These are phyloP conservation scores for Mycena chlorophos DNA, from an alignment of 768 basidiomycete genomes.

Conservation along the genomic window DNA sequence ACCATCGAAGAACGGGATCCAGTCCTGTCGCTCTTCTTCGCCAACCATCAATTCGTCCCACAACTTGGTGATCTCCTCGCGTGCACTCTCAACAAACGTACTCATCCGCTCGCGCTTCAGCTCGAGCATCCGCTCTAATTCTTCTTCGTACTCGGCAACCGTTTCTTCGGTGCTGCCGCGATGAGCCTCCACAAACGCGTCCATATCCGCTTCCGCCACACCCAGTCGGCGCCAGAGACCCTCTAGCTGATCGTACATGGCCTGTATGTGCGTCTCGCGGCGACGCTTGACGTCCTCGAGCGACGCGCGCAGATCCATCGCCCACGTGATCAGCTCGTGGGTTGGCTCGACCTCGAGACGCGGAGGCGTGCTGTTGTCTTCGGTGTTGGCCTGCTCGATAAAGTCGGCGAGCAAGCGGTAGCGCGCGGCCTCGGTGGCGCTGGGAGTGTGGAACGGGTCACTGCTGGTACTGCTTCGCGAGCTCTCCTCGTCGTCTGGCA, in stretches of 20 bases:
- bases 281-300: slow-evolving; percentile 73
- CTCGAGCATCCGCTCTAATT: slow-evolving; percentile 87
- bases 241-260: slow-evolving; percentile 92
- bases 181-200: slow-evolving; percentile 87
- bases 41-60: slow-evolving; percentile 89
- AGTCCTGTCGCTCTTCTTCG: slow-evolving; percentile 78
- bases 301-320: slow-evolving; percentile 52
- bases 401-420: slow-evolving; percentile 63
- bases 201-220: slow-evolving; percentile 76
- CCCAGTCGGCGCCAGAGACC: slow-evolving; percentile 87
- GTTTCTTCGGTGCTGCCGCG: slow-evolving; percentile 79
- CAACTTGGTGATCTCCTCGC: slow-evolving; percentile 75
- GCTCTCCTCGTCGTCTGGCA: slow-evolving; percentile 11
- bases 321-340: slow-evolving; percentile 71
- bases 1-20: slow-evolving; percentile 85
- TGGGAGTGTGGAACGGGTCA: slow-evolving; percentile 23
- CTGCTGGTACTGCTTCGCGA: slow-evolving; percentile 14
- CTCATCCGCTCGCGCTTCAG: slow-evolving; percentile 87
- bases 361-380: slow-evolving; percentile 40
- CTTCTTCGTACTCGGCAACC: slow-evolving; percentile 82
- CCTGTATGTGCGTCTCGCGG: slow-evolving; percentile 84
- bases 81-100: slow-evolving; percentile 77
- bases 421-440: slow-evolving; percentile 44
- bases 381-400: slow-evolving; percentile 33
- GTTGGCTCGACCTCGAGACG: slow-evolving; percentile 83